These are phyloP conservation scores for Pedinophyceae sp. DNA, from an alignment of 139 green algal species.

Conservation along the genomic window DNA sequence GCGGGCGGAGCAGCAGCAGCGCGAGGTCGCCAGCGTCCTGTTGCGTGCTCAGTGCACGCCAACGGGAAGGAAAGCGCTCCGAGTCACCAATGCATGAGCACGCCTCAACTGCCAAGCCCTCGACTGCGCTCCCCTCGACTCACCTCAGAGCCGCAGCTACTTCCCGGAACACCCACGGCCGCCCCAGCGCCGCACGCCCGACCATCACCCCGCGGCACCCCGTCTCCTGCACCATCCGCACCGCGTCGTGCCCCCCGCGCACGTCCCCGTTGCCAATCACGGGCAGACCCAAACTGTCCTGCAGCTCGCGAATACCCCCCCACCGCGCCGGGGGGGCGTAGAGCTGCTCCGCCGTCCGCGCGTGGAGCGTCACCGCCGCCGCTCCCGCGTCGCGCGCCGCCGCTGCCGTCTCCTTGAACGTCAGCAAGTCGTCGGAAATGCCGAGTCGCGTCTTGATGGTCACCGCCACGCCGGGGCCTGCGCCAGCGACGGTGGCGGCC, in stretches of 20 bases:
- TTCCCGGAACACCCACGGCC: conserved; percentile 1
- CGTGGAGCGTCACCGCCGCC: not conserved
- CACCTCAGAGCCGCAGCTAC: not conserved
- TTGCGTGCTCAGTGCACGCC: too few species aligned
- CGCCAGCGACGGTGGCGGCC: not conserved
- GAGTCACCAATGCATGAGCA: too few species aligned
- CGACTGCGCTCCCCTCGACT: too few species aligned
- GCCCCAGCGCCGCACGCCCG: not conserved
- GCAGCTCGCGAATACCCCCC: not conserved
- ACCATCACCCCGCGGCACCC: not conserved
- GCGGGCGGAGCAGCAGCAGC: too few species aligned
- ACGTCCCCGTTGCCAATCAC: conserved; percentile 4
- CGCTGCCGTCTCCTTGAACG: not conserved
- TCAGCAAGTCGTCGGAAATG: not conserved
- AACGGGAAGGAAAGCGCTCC: too few species aligned
- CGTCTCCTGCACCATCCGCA: not conserved
- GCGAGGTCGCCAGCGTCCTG: too few species aligned
- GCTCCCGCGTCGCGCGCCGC: conserved; percentile 1
- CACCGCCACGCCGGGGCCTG: not conserved
- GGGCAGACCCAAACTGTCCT: not conserved
- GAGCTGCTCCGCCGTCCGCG: not conserved
- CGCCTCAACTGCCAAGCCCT: too few species aligned
- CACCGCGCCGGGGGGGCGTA: not conserved
- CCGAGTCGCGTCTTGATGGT: not conserved
- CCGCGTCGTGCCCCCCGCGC: not conserved